These are phyloP conservation scores for Lactarius pseudohatsudake DNA, from an alignment of 768 basidiomycete species.

Conservation along the genomic window DNA sequence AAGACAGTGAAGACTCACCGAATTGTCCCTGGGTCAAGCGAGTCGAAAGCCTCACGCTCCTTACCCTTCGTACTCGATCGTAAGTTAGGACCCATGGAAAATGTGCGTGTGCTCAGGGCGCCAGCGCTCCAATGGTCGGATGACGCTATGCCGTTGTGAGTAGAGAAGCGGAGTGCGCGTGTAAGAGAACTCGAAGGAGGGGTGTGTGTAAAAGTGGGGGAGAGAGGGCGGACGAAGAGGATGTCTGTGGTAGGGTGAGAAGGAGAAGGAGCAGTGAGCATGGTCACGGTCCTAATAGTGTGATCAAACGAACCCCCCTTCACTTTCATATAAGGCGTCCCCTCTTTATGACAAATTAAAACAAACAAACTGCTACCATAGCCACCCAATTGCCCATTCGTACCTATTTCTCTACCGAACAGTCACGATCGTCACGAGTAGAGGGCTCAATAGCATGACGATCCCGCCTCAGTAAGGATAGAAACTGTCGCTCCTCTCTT, in stretches of 20 bases:
- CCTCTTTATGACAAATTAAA: not conserved
- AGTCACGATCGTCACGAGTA: too few relatives aligned
- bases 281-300: not conserved
- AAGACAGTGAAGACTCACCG: constrained; percentile 20
- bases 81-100: constrained; percentile 22
- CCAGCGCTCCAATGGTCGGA: constrained; percentile 12
- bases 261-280: constrained; percentile 1
- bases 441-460: not conserved
- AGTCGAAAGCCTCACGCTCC: constrained; percentile 25
- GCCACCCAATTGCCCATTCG: too few relatives aligned
- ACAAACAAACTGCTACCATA: too few relatives aligned
- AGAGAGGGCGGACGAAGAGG: not conserved
- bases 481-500: not conserved
- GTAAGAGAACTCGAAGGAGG: not conserved
- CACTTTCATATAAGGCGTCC: not conserved
- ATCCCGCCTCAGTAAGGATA: not conserved
- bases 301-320: not conserved
- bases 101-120: constrained; percentile 15
- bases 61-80: constrained; percentile 24
- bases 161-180: constrained; percentile 24
- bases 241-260: constrained; percentile 7
- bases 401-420: too few relatives aligned
- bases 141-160: constrained; percentile 10
- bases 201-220: not conserved
- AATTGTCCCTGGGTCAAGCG: constrained; percentile 22